Conservation (phyloP, 805 yeast species). For the Brettanomyces anomalus region DNA sequence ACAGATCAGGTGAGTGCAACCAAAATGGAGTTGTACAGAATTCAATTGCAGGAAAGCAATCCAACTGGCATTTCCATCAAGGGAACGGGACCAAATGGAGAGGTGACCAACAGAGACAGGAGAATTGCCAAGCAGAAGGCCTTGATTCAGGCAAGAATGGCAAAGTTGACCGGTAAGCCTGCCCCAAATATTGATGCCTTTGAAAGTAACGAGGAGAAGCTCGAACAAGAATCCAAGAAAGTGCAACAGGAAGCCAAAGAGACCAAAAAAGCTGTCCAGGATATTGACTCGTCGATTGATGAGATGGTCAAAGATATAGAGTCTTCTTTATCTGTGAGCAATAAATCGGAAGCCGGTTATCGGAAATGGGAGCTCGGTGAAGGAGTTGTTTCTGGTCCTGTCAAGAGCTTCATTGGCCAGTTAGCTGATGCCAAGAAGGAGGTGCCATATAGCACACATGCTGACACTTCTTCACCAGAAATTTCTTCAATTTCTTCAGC, state of each 20-base stretch:
- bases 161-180: slow-evolving; percentile 78
- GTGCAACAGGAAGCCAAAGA: slow-evolving; percentile 46
- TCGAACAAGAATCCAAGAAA: slow-evolving; percentile 41
- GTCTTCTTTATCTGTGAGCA: slow-evolving; percentile 20
- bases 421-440: slow-evolving; percentile 2
- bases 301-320: slow-evolving; percentile 40
- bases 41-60: slow-evolving; percentile 45
- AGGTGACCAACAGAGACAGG: slow-evolving; percentile 74
- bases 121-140: slow-evolving; percentile 76
- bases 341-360: slow-evolving; percentile 37
- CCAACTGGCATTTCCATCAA: slow-evolving; percentile 58
- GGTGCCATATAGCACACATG: neutral
- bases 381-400: slow-evolving; percentile 59
- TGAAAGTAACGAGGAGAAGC: slow-evolving; percentile 44
- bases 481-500: slow-evolving; percentile 2
- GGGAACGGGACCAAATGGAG: slow-evolving; percentile 86
- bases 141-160: slow-evolving; percentile 77
- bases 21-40: slow-evolving; percentile 55
- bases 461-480: slow-evolving; percentile 4
- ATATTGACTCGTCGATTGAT: slow-evolving; percentile 62
- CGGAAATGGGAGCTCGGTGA: slow-evolving; percentile 76
- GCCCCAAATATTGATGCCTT: slow-evolving; percentile 35
- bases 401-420: slow-evolving; percentile 48
- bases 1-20: slow-evolving; percentile 62
- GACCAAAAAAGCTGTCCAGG: slow-evolving; percentile 55